These are phyloP conservation scores for Volvariella volvacea DNA, from an alignment of 1,284 basidiomycete species.

Conservation along the genomic window DNA sequence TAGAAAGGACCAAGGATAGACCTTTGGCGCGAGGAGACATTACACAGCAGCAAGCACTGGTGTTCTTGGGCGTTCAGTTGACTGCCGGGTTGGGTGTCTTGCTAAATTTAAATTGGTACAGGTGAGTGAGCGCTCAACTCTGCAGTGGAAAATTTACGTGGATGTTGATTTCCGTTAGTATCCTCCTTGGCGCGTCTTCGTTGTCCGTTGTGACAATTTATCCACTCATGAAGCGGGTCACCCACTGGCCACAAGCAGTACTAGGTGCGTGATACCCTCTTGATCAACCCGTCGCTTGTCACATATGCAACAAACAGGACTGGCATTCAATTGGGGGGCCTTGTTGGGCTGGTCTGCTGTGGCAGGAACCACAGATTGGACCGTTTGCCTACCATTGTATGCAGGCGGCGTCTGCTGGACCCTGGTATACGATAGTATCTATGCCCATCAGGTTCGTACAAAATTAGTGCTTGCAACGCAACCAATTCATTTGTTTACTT, in stretches of 20 bases:
- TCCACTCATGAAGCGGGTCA: conserved; percentile 97
- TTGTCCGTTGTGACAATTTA: conserved; percentile 86
- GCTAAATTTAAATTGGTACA: conserved; percentile 92
- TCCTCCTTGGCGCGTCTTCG: conserved; percentile 87
- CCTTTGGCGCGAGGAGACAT: conserved; percentile 82
- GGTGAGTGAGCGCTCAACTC: conserved; percentile 39
- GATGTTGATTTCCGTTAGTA: conserved; percentile 40
- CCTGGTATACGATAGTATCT: conserved; percentile 95
- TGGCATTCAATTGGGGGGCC: conserved; percentile 98
- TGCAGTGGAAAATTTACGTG: not conserved
- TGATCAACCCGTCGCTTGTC: not conserved
- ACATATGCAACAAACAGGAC: conserved; percentile 40
- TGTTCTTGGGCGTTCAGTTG: conserved; percentile 83
- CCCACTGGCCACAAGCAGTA: conserved; percentile 94
- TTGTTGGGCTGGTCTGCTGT: conserved; percentile 96
- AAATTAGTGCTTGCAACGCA: conserved; percentile 2
- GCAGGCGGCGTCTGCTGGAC: conserved; percentile 90
- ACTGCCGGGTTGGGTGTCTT: conserved; percentile 84
- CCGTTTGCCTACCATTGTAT: conserved; percentile 83
- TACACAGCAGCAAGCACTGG: conserved; percentile 68
- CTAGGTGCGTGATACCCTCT: conserved; percentile 53
- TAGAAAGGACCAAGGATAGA: conserved; percentile 39
- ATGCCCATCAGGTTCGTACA: conserved; percentile 83
- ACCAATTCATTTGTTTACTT: conserved; percentile 1
- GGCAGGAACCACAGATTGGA: conserved; percentile 78